Base-by-base conservation (phyloP, 331 rosid species). In the Malus hybrid region DNA sequence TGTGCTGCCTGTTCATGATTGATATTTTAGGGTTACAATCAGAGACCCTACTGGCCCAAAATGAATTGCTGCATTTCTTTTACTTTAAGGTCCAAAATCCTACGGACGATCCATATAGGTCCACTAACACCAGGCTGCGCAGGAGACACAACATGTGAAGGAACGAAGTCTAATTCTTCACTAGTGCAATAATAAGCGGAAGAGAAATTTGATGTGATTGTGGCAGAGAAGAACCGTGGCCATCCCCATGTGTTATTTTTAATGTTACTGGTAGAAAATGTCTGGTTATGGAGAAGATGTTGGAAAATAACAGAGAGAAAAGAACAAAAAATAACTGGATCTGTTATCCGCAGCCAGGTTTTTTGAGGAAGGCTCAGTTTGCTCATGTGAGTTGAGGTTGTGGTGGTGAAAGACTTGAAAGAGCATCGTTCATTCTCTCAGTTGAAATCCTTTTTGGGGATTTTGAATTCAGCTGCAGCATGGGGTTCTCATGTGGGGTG, bases 71-170 rank as follows among this genome's bases (percentile, higher is more conserved):
- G 60, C 59, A 61, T 42, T 16, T 44, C 56, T 24, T 60, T 68
- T 22, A 48, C 54, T 63, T 42, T 32, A 72, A 72, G 39, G 66
- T 52, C 57, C 57, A 52, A 61, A 57, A 79, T 67, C 68, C 19
- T 78, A n/a, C 44, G 44, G 56, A 74, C 33, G 75, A 78, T 76
- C 69, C 72, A 20, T 57, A 22, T 52, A 64, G 89, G 86, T 75
- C 87, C 86, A 77, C 80, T 70, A n/a, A 68, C 61, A 52, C 22
- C 66, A 79, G 52, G 52, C 44, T 34, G 33, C 70, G 32, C 48
- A 42, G 72, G 64, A 72, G 86, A 88, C 90, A 87, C 65, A n/a
- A 52, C 77, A 90, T 85, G 96, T 90, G 93, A 79, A 70, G 82
- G 73, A 74, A 16, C 20, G 70, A 65, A 78, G 33, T 69, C 33